Conservation (phyloP, 1,139 yeast genomes). For the Sugiyamaella neomexicana region DNA sequence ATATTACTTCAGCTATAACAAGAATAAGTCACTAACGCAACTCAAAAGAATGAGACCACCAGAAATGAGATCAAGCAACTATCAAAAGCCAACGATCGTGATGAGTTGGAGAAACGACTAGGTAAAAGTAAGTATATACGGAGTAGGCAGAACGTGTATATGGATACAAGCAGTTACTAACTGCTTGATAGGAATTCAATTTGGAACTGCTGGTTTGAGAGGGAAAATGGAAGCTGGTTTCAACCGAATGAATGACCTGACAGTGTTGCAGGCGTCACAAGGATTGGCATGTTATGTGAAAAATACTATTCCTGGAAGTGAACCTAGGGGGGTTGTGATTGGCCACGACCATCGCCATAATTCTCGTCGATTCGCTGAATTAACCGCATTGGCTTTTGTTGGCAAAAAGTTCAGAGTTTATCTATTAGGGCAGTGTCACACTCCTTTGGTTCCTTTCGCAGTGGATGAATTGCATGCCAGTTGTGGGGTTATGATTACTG, state of each 20-base stretch:
- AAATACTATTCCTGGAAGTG: constrained; percentile 38
- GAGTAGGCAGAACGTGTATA: neutral
- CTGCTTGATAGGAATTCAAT: constrained; percentile 54
- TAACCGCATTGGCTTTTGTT: constrained; percentile 74
- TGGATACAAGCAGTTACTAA: too few species aligned
- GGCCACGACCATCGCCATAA: constrained; percentile 92
- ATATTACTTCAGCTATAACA: neutral
- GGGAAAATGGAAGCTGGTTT: constrained; percentile 90
- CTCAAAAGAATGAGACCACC: constrained; percentile 50
- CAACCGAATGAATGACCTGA: constrained; percentile 83
- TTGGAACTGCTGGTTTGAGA: constrained; percentile 92
- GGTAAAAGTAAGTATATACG: constrained; percentile 32
- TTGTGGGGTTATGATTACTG: constrained; percentile 94
- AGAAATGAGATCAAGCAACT: constrained; percentile 55
- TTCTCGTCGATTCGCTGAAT: constrained; percentile 74
- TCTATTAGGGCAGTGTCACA: constrained; percentile 66
- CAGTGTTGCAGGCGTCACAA: constrained; percentile 89
- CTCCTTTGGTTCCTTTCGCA: constrained; percentile 91
- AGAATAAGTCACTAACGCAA: neutral
- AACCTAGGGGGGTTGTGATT: constrained; percentile 58
- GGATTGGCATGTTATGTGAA: constrained; percentile 71
- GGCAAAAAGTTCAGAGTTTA: constrained; percentile 68
- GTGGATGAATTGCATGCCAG: constrained; percentile 63
- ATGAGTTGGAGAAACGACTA: constrained; percentile 53
- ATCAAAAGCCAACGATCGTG: constrained; percentile 44